Base-by-base conservation (phyloP, 1,284 basidiomycete genomes). In the Ustanciosporium gigantosporum region DNA sequence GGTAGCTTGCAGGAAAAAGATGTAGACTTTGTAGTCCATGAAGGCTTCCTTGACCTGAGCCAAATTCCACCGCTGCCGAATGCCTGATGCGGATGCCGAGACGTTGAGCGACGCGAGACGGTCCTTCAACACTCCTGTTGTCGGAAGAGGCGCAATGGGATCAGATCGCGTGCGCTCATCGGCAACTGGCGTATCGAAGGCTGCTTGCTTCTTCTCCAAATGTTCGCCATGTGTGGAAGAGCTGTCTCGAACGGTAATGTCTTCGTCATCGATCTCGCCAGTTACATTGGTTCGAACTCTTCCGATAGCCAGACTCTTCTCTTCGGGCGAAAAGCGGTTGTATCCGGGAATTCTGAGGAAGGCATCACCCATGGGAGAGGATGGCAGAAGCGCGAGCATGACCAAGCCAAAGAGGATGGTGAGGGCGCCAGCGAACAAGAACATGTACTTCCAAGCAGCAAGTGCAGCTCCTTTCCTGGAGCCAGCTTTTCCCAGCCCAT, bases 391-490 rank as follows among this genome's bases (percentile, higher is more conserved):
- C 29, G 79, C 56, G 55, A 78, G 70, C 46, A 82, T 59, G 17
- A 81, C 66, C 20, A 80, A 56, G 2, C 80, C 75, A 76, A 81
- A 82, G 3, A 77, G 34, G 38, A 82, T 81, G 5, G 82, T 83
- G 34, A 80, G 46, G 5, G 73, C 66, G 2, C 82, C 82, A n/a
- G 80, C 81, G 39, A 82, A 82, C 46, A 81, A 76, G 71, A 80
- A 81, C 78, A 82, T 79, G 55, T 79, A 79, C 68, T 82, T 82
- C 82, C 82, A 83, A 0, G 80, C 76, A 16, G 79, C 72, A 11
- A 79, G 57, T 7, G 76, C 48, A 1, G 79, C 72, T 5, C 68
- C 66, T 0, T 40, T 24, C 7, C 25, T 38, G 8, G 73, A 73
- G 9, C 78, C 77, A 0, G 80, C 75, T 25, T 59, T 70, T 14